phyloP scores from a whole-genome alignment of 2,329 filamentous ascomycete species.

The Paecilomyces dactylethromorphus region DNA sequence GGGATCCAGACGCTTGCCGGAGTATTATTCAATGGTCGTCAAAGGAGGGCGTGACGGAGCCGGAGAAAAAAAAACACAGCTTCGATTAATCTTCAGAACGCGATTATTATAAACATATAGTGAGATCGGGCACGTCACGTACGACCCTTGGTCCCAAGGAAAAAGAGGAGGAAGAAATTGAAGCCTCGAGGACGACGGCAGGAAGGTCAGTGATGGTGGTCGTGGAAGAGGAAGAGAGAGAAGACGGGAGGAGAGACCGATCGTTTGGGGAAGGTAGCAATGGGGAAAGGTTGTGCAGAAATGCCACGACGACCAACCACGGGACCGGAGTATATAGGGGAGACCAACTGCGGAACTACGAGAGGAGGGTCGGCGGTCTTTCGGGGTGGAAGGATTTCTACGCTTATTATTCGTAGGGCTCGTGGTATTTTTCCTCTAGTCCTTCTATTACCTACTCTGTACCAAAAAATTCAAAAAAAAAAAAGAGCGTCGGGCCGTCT shows the following conservation, averaged over 20 bases:
- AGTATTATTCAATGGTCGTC: too few relatives aligned
- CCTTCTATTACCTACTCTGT: too few relatives aligned
- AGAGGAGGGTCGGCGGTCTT: not conserved
- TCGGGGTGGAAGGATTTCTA: too few relatives aligned
- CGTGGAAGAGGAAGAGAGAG: slow-evolving; percentile 1
- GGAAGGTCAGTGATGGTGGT: slow-evolving; percentile 1
- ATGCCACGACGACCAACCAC: not conserved
- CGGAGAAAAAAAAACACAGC: slow-evolving; percentile 8
- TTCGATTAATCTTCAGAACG: not conserved
- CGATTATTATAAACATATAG: not conserved
- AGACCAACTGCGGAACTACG: not conserved
- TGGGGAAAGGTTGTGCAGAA: not conserved
- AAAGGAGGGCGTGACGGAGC: slow-evolving; percentile 2
- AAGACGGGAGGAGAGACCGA: not conserved
- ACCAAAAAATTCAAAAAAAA: too few relatives aligned
- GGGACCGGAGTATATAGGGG: not conserved
- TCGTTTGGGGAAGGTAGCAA: not conserved
- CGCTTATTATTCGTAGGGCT: too few relatives aligned
- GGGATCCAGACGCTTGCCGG: too few relatives aligned
- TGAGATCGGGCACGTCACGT: not conserved
- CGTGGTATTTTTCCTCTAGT: too few relatives aligned
- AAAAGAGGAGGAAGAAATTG: not conserved
- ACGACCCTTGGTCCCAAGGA: not conserved
- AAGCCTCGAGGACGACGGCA: not conserved
- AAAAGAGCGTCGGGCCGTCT: not conserved